phyloP scores from a whole-genome alignment of 306 rosid species.

The Abrus precatorius region DNA sequence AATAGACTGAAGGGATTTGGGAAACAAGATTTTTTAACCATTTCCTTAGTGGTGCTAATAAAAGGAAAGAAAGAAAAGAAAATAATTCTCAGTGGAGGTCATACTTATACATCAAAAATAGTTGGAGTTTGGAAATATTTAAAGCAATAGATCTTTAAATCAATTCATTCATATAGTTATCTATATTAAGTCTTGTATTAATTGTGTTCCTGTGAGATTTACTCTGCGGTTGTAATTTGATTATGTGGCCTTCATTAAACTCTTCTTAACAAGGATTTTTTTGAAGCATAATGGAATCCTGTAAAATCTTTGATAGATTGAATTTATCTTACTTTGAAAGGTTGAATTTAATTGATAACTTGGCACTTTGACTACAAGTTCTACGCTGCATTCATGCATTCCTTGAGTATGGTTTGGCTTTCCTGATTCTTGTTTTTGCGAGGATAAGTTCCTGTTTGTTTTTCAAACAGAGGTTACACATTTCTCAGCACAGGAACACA shows the following conservation, averaged over 20 bases:
- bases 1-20: slow-evolving; percentile 6
- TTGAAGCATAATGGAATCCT: neutral
- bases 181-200: neutral
- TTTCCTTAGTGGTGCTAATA: neutral
- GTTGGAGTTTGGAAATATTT: neutral
- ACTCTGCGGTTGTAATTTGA: neutral
- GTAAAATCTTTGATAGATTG: slow-evolving; percentile 5
- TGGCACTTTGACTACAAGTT: slow-evolving; percentile 12
- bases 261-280: neutral
- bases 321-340: slow-evolving; percentile 4
- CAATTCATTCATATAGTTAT: neutral
- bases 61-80: neutral
- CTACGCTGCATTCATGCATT: slow-evolving; percentile 24
- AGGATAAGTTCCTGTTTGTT: slow-evolving; percentile 5
- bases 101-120: neutral
- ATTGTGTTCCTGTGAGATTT: slow-evolving; percentile 28
- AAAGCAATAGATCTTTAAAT: slow-evolving; percentile 21
- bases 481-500: too few species aligned
- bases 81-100: neutral
- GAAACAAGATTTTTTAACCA: slow-evolving; percentile 17
- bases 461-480: too few species aligned
- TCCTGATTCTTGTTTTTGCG: slow-evolving; percentile 10
- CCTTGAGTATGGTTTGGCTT: slow-evolving; percentile 30
- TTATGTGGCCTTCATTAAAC: slow-evolving; percentile 10
- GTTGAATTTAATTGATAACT: neutral